A percentile compares a stretch with the other conserved stretches of the same genome.
These are phyloP conservation scores for Calonectria hawksworthii DNA, from an alignment of 2,329 filamentous ascomycete species.

Conservation along the genomic window DNA sequence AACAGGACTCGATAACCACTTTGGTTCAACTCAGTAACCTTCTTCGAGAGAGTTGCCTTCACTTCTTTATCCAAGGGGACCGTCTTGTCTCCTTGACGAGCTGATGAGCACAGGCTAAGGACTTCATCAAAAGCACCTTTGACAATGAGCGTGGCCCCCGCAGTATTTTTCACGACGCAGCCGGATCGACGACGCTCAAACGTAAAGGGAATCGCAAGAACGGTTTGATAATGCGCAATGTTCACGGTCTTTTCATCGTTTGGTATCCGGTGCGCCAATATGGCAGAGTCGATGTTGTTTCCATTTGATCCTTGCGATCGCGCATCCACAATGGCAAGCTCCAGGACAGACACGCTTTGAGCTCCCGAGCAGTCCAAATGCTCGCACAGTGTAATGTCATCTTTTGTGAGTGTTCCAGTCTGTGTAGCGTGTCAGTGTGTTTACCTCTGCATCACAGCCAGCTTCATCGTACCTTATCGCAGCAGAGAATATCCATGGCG, in stretches of 20 bases:
- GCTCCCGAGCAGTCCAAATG: slow-evolving; percentile 35
- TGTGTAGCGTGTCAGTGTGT: neutral
- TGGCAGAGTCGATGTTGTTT: slow-evolving; percentile 48
- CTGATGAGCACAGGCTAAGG: neutral
- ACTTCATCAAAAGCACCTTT: slow-evolving; percentile 9
- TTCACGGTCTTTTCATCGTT: neutral
- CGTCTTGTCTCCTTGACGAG: neutral
- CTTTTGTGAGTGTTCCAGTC: slow-evolving; percentile 48
- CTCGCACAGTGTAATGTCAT: slow-evolving; percentile 45
- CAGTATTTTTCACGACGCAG: neutral
- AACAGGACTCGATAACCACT: slow-evolving; percentile 1
- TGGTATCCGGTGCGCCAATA: slow-evolving; percentile 14
- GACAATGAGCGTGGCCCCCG: neutral
- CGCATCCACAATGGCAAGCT: slow-evolving; percentile 46
- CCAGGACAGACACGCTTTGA: slow-evolving; percentile 36
- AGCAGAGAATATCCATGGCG: slow-evolving; percentile 48
- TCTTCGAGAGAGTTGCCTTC: neutral
- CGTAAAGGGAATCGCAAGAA: neutral
- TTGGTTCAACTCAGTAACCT: neutral
- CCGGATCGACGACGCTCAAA: slow-evolving; percentile 15
- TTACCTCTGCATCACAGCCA: no score
- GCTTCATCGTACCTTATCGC: slow-evolving; percentile 43
- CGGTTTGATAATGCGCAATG: neutral
- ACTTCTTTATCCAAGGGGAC: neutral
- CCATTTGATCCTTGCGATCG: slow-evolving; percentile 43